phyloP scores from a whole-genome alignment of 345 rosid species.

The Physaria fendleri region DNA sequence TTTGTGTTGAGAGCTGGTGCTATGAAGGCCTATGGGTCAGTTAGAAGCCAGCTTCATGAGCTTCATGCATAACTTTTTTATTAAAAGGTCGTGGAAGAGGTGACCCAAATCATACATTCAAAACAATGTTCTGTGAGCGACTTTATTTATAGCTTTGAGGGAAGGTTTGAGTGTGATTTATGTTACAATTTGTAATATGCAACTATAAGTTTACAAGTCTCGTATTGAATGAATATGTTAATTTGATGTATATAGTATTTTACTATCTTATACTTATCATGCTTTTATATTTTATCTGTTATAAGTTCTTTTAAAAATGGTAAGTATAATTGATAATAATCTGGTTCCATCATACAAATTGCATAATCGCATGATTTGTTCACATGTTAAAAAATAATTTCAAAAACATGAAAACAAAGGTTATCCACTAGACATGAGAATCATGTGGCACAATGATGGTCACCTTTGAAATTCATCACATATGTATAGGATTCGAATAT shows the following conservation, averaged over 20 bases:
- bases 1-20: slow-evolving; percentile 81
- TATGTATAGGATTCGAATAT: too few relatives aligned
- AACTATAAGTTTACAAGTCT: too few relatives aligned
- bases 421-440: too few relatives aligned
- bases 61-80: slow-evolving; percentile 31
- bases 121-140: slow-evolving; percentile 13
- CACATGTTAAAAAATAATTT: too few relatives aligned
- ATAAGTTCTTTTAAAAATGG: too few relatives aligned
- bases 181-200: slow-evolving; percentile 6
- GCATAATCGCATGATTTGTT: too few relatives aligned
- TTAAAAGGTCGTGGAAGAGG: neutral
- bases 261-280: neutral
- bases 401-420: too few relatives aligned
- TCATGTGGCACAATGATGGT: too few relatives aligned
- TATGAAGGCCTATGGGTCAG: slow-evolving; percentile 73
- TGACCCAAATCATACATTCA: neutral
- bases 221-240: neutral
- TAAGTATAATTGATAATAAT: too few relatives aligned
- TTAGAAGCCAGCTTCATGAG: slow-evolving; percentile 63
- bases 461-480: too few relatives aligned
- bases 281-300: too few relatives aligned
- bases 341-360: too few relatives aligned
- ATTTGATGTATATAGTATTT: neutral
- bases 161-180: slow-evolving; percentile 13
- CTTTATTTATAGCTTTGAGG: slow-evolving; percentile 17